These are phyloP conservation scores for Xylariales sp. DNA, from an alignment of 2,329 filamentous ascomycete genomes.

Conservation along the genomic window DNA sequence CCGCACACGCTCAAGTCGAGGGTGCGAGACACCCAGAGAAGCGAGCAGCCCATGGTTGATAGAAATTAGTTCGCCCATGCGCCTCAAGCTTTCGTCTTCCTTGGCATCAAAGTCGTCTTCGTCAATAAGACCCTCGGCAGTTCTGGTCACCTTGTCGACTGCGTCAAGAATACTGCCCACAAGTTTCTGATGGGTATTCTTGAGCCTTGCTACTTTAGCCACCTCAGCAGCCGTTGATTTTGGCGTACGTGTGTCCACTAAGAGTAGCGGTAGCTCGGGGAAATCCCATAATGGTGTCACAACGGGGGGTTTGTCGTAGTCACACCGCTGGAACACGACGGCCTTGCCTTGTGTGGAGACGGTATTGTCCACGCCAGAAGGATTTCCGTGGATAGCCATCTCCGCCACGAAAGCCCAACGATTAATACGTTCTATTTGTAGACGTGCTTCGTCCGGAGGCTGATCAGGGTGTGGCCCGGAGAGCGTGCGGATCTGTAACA, in stretches of 20 bases:
- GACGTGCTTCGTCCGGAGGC: constrained; percentile 83
- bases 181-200: constrained; percentile 77
- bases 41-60: constrained; percentile 94
- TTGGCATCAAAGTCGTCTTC: constrained; percentile 75
- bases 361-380: constrained; percentile 96
- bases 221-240: constrained; percentile 90
- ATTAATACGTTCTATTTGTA: constrained; percentile 95
- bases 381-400: constrained; percentile 97
- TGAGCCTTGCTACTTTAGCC: constrained; percentile 82
- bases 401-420: constrained; percentile 97
- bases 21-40: constrained; percentile 94
- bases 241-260: constrained; percentile 88
- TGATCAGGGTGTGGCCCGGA: constrained; percentile 94
- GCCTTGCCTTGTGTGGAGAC: constrained; percentile 94
- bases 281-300: constrained; percentile 87
- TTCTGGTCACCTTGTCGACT: constrained; percentile 78
- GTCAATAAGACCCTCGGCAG: constrained; percentile 65
- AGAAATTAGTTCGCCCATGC: constrained; percentile 87
- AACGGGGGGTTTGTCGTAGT: constrained; percentile 79
- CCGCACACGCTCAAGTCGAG: constrained; percentile 88
- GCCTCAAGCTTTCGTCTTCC: constrained; percentile 72
- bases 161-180: constrained; percentile 85
- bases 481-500: constrained; percentile 88
- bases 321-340: constrained; percentile 85
- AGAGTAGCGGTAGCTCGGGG: constrained; percentile 87